These are phyloP conservation scores for Penicillium sp. DNA, from an alignment of 2,329 filamentous ascomycete genomes.

Conservation along the genomic window DNA sequence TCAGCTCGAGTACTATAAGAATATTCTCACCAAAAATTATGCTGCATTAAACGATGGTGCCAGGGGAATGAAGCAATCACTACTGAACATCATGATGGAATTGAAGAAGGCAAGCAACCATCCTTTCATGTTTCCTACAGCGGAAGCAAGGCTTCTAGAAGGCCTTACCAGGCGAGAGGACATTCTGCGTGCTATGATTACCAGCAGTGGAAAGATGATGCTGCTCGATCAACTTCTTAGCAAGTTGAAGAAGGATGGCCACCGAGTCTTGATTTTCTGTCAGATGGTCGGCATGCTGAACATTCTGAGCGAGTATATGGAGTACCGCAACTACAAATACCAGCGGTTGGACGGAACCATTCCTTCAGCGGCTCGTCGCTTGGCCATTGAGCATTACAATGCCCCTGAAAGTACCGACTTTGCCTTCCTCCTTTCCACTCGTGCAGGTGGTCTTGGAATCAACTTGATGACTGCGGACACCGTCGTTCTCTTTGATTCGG, in stretches of 20 bases:
- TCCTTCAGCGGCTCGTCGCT: constrained; percentile 78
- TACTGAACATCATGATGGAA: constrained; percentile 99
- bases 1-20: constrained; percentile 98
- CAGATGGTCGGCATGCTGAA: constrained; percentile 99
- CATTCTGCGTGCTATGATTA: constrained; percentile 86
- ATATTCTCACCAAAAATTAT: constrained; percentile 96
- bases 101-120: constrained; percentile 99
- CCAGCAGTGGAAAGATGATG: constrained; percentile 99
- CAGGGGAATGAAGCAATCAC: constrained; percentile 87
- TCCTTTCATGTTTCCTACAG: constrained; percentile 94
- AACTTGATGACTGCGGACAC: constrained; percentile 99
- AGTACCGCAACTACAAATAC: constrained; percentile 89
- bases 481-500: constrained; percentile 92
- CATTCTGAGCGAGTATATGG: constrained; percentile 90
- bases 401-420: constrained; percentile 95
- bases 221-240: constrained; percentile 90
- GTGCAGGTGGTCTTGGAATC: constrained; percentile 96
- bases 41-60: constrained; percentile 87
- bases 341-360: constrained; percentile 96
- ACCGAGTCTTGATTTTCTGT: constrained; percentile 96
- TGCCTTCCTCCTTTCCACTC: constrained; percentile 90
- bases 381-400: constrained; percentile 98
- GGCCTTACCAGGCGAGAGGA: constrained; percentile 83
- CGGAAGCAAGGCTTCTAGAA: constrained; percentile 82
- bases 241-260: constrained; percentile 89